phyloP scores from a whole-genome alignment of 1,284 basidiomycete genomes.

The Ceratobasidium sp. region DNA sequence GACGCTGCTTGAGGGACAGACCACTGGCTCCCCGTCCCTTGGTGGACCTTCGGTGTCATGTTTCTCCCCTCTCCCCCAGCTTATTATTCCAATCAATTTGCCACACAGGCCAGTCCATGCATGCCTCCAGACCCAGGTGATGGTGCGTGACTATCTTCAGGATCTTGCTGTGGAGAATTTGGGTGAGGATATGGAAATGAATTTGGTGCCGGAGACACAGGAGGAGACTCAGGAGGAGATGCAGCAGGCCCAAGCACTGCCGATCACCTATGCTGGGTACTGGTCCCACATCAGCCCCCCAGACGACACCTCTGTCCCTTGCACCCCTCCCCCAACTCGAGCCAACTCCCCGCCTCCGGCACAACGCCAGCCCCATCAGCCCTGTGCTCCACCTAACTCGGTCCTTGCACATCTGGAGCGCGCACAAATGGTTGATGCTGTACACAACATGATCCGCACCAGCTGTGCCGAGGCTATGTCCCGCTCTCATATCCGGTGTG shows the following conservation, averaged over 20 bases:
- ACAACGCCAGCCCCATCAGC: too few species aligned
- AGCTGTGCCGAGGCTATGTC: not conserved
- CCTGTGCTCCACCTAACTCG: too few species aligned
- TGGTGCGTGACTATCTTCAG: not conserved
- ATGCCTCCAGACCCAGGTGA: not conserved
- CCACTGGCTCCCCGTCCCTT: not conserved
- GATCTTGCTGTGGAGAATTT: not conserved
- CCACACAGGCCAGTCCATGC: conserved; percentile 9
- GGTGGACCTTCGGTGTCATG: not conserved
- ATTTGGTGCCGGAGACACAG: too few species aligned
- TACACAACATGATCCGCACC: not conserved
- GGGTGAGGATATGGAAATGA: not conserved
- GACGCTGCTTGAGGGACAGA: not conserved
- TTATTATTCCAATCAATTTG: too few species aligned
- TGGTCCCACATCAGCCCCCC: too few species aligned
- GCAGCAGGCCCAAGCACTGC: too few species aligned
- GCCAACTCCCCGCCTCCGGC: not conserved
- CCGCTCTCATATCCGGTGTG: not conserved
- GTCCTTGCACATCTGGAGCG: too few species aligned
- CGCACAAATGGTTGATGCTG: not conserved
- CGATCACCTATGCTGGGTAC: too few species aligned
- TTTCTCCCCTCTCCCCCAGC: not conserved
- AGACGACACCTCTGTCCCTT: too few species aligned
- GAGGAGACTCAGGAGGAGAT: not conserved
- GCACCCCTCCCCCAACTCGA: too few species aligned